A percentile compares a stretch with the other conserved stretches of the same genome.
Conservation (phyloP, 2,329 filamentous ascomycete species). For the Colletotrichum lindemuthianum region DNA sequence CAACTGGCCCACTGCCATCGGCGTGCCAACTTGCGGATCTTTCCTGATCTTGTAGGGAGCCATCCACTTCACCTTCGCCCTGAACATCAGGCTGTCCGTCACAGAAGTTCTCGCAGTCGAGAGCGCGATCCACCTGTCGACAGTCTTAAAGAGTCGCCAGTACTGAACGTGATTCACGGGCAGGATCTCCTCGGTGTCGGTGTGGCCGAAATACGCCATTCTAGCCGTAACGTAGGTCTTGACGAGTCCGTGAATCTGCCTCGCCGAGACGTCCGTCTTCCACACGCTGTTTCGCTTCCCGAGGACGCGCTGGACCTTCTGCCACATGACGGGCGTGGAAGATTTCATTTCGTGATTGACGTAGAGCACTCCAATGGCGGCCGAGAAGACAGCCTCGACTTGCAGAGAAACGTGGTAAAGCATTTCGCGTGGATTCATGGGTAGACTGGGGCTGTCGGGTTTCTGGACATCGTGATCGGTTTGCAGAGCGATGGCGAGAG, state of each 20-base stretch:
- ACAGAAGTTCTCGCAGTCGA: not conserved
- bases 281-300: not conserved
- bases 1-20: too few relatives aligned
- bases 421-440: not conserved
- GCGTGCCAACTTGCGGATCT: not conserved
- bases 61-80: not conserved
- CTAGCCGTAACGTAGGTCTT: not conserved
- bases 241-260: not conserved
- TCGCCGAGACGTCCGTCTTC: not conserved
- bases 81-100: not conserved
- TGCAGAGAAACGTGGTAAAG: not conserved
- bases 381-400: not conserved
- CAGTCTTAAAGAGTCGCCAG: not conserved
- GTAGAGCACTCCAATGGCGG: not conserved
- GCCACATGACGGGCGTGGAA: constrained; percentile 3
- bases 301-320: constrained; percentile 1
- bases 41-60: not conserved
- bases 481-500: not conserved
- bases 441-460: not conserved
- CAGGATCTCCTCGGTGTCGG: too few relatives aligned
- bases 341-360: not conserved
- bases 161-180: not conserved
- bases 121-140: constrained; percentile 5
- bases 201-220: not conserved
- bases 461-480: not conserved